Conservation (phyloP, 345 rosid species). For the Linum usitatissimum region DNA sequence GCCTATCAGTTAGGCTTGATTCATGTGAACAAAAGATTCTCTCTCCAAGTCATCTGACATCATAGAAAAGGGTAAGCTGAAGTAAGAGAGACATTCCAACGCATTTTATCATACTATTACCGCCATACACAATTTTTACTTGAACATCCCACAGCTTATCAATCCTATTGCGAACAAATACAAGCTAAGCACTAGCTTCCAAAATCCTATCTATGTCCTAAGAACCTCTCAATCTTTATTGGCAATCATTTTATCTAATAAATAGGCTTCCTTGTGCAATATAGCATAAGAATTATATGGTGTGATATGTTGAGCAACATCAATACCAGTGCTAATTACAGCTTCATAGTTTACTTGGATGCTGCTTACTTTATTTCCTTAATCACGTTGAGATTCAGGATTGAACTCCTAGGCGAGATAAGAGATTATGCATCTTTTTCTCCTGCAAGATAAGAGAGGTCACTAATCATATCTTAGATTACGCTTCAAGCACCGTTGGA, state of each 20-base stretch:
- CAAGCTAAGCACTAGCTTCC: constrained; percentile 35
- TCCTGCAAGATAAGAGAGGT: constrained; percentile 29
- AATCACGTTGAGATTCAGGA: constrained; percentile 33
- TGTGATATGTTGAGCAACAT: constrained; percentile 52
- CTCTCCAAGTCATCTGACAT: constrained; percentile 45
- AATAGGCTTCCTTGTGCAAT: constrained; percentile 53
- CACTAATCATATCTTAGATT: neutral
- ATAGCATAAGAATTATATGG: constrained; percentile 53
- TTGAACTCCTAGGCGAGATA: constrained; percentile 24
- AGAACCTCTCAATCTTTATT: constrained; percentile 57
- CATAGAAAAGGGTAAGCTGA: neutral
- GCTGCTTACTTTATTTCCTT: constrained; percentile 34
- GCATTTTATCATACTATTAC: neutral
- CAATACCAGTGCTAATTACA: constrained; percentile 31
- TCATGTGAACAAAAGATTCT: constrained; percentile 30
- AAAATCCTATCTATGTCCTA: constrained; percentile 40
- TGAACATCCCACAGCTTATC: constrained; percentile 32
- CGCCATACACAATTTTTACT: constrained; percentile 28
- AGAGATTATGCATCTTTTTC: constrained; percentile 32
- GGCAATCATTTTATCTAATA: constrained; percentile 57
- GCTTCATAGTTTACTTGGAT: constrained; percentile 43
- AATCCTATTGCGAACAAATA: constrained; percentile 63
- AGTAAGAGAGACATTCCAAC: neutral
- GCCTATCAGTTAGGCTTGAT: no score
- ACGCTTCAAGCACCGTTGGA: neutral